Evolutionary conservation across 352 stramenopile genomes (phyloP).

Genomic region (Elongisporangium anandrum): DNA sequence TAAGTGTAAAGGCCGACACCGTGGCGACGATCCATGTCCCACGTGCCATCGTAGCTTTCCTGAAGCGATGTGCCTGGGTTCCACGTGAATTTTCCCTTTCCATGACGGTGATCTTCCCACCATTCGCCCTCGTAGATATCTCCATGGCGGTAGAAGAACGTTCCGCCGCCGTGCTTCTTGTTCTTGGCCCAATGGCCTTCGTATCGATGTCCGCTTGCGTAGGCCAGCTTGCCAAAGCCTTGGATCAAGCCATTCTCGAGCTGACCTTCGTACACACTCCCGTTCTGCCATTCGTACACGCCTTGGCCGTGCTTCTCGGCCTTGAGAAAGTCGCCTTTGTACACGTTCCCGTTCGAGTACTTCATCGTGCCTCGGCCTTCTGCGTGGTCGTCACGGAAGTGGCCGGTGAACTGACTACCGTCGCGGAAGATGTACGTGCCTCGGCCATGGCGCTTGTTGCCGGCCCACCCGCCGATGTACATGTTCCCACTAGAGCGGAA

Average conservation of each 20-base stretch:
- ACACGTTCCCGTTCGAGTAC: conserved; percentile 84
- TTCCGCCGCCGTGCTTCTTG: conserved; percentile 76
- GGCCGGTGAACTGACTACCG: conserved; percentile 54
- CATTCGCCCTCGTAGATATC: conserved; percentile 81
- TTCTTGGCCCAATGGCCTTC: conserved; percentile 57
- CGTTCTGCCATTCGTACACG: conserved; percentile 68
- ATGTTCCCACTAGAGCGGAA: conserved; percentile 61
- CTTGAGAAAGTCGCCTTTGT: conserved; percentile 58
- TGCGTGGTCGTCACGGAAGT: conserved; percentile 55
- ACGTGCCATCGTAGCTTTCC: conserved; percentile 79
- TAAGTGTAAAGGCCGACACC: conserved; percentile 62
- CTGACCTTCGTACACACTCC: conserved; percentile 70
- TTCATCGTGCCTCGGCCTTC: conserved; percentile 74
- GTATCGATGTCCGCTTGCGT: conserved; percentile 66
- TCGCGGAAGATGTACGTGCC: conserved; percentile 57
- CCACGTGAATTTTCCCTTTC: conserved; percentile 58
- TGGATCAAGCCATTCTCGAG: conserved; percentile 68
- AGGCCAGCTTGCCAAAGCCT: conserved; percentile 48
- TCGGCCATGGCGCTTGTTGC: conserved; percentile 71
- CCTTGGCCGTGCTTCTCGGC: conserved; percentile 64
- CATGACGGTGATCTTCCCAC: conserved; percentile 50
- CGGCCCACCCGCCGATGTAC: conserved; percentile 61
- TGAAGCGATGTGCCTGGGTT: conserved; percentile 40
- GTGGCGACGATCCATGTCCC: conserved; percentile 56
- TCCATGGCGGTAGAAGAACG: conserved; percentile 76